Conservation (phyloP, 2,329 filamentous ascomycete genomes). For the Neofusicoccum cordaticola region DNA sequence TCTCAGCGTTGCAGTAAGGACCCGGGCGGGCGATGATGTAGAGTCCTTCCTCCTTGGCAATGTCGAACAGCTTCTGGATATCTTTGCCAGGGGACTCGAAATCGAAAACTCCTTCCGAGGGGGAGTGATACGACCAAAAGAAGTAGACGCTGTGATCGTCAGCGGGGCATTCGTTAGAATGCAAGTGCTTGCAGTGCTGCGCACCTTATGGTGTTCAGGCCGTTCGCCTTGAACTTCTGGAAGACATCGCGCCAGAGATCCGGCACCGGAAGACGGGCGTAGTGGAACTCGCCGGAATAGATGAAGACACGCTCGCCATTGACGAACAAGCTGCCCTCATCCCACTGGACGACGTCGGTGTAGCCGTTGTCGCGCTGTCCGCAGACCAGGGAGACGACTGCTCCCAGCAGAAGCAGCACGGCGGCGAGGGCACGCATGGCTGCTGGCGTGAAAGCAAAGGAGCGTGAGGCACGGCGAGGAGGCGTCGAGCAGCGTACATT, state of each 20-base stretch:
- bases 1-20: conserved; percentile 63
- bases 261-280: conserved; percentile 51
- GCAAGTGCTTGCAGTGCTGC: neutral
- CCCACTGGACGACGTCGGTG: conserved; percentile 52
- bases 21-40: conserved; percentile 58
- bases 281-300: conserved; percentile 55
- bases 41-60: conserved; percentile 54
- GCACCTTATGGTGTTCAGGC: conserved; percentile 47
- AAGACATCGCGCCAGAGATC: conserved; percentile 52
- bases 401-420: neutral
- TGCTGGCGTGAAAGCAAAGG: neutral
- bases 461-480: neutral
- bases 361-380: conserved; percentile 44
- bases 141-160: conserved; percentile 36
- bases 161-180: neutral
- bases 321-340: conserved; percentile 53
- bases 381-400: neutral
- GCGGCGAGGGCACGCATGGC: neutral
- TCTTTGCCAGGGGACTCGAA: conserved; percentile 55
- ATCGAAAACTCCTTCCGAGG: conserved; percentile 46
- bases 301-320: conserved; percentile 52
- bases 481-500: neutral
- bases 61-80: conserved; percentile 51
- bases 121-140: conserved; percentile 50
- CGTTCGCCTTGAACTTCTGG: conserved; percentile 52